Base-by-base conservation (phyloP, 768 basidiomycete species). In the Psilocybe sp. region DNA sequence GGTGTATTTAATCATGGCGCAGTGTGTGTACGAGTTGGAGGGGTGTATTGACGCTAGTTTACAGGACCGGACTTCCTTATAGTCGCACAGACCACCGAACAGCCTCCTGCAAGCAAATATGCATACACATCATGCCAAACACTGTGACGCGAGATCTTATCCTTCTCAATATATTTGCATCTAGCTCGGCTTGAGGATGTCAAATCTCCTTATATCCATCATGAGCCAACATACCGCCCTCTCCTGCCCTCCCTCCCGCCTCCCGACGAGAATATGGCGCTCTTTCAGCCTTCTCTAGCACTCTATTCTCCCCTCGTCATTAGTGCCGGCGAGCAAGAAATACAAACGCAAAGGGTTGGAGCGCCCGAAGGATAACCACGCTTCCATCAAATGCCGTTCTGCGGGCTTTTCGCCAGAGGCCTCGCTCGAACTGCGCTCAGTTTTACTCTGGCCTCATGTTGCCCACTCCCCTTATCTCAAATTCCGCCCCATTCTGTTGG, bases 21-120 rank as follows among this genome's bases (percentile, higher is more conserved):
- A 63, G 58, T 58, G 61, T 61, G 55, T 58, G 46, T 50, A 44
- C 45, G 56, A 44, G 56, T 57, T 56, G 51, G 59, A 55, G 68
- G 64, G 70, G 62, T 55, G 57, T 79, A 77, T 78, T 78, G 76
- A 75, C 74, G 59, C 67, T 50, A 61, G 77, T 79, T 79, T 76
- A 77, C 77, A 75, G 70, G 66, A 59, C 68, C 73, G 69, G 64
- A 56, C 60, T 62, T 63, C 68, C 65, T 69, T 67, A 64, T 44
- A 59, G 54, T 60, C 63, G 75, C 74, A 76, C 74, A 61, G 73
- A 68, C 74, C 72, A 61, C 34, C 48, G 69, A 70, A 59, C 31
- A 47, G 59, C 59, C 60, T 54, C 55, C 56, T 49, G 56, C 44
- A 48, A 35, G 41, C 50, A 53, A 62, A 53, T 44, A 59, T n/a